Percentiles rank a stretch among this genome's conserved stretches.
These are phyloP conservation scores for Sophora flavescens DNA, from an alignment of 306 rosid species.

Conservation along the genomic window DNA sequence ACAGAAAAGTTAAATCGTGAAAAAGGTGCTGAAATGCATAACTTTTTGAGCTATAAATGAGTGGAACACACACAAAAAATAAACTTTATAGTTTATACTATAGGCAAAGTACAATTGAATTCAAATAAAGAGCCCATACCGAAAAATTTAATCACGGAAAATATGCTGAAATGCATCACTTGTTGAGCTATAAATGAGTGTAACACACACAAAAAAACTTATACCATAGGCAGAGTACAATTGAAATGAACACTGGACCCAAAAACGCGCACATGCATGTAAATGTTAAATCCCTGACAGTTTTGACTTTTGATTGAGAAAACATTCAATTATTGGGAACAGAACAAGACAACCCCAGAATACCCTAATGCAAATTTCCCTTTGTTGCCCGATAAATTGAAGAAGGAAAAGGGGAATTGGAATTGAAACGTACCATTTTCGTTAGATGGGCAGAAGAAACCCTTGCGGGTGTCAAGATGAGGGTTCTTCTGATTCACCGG, in stretches of 20 bases:
- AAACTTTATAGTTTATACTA: too few relatives aligned
- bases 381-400: neutral
- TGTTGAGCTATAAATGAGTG: neutral
- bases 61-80: too few relatives aligned
- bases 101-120: neutral
- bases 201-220: too few relatives aligned
- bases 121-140: neutral
- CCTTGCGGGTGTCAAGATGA: constrained; percentile 37
- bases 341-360: neutral
- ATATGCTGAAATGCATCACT: neutral
- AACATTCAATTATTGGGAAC: neutral
- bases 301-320: constrained; percentile 22
- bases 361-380: neutral
- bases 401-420: neutral
- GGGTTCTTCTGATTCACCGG: constrained; percentile 26
- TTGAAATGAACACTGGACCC: neutral
- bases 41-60: neutral
- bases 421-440: constrained; percentile 50
- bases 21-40: neutral
- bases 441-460: constrained; percentile 40
- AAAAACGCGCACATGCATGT: neutral
- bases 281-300: neutral
- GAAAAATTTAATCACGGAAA: neutral
- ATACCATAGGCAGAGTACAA: too few relatives aligned
- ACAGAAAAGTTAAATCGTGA: neutral